Base-by-base conservation (phyloP, 2,329 filamentous ascomycete species). In the Cytospora chrysosperma region DNA sequence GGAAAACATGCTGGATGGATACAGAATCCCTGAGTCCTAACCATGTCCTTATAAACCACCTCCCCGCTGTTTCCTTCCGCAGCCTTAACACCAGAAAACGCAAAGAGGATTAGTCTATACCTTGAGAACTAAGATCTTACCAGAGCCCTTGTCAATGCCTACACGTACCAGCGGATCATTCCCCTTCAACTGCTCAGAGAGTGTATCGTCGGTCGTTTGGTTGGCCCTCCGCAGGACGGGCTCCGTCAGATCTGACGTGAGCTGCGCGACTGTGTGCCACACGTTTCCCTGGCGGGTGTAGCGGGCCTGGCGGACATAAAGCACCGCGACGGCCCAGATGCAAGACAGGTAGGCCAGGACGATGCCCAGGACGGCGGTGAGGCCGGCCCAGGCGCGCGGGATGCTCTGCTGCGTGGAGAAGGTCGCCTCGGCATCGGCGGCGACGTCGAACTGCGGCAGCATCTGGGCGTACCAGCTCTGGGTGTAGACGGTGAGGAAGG, bases 401-500 rank as follows among this genome's bases (percentile, higher is more conserved):
- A 56, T 43, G 17, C 54, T 8, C 4, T n/a, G 0, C 8, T 56
- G 7, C 1, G 34, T 56, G 34, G 54, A 43, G n/a, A 43, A 56
- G 9, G 26, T 47, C 13, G 28, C 54, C 2, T 28, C 15, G 24
- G 43, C 28, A 2, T 40, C 54, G 34, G 54, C 15, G 2, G 54
- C 26, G 15, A 56, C 54, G 3, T 56, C 34, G 26, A 47, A 43
- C 34, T 56, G 34, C 10, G 54, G 34, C 5, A 56, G 10, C 34
- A 56, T 43, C 54, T 56, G 54, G 1, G 54, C 32, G 10, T 56
- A 56, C 54, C 26, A 56, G 54, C 54, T 56, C 9, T 40, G 13
- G 10, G 32, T 47, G 34, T 56, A 56, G 13, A 17, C 28, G 0
- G 34, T 56, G 13, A 56, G 26, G 9, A 56, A 56, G 13, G 2